Evolutionary conservation across 805 yeast species (phyloP).

Genomic region (Komagataella populi): DNA sequence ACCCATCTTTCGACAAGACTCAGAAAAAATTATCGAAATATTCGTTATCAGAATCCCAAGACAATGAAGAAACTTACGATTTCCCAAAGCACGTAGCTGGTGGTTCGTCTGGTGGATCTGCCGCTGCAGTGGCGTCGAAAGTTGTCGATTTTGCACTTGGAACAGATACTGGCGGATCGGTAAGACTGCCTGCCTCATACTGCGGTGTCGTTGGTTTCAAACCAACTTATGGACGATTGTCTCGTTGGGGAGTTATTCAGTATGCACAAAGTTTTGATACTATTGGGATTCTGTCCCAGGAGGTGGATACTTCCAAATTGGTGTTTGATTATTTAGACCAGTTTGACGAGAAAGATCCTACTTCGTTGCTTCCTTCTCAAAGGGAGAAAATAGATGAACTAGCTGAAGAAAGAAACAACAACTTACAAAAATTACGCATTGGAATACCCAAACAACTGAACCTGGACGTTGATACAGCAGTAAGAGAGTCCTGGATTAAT

Average conservation of each 20-base stretch:
- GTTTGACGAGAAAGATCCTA: conserved; percentile 69
- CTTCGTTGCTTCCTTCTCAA: conserved; percentile 29
- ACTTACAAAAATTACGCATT: conserved; percentile 24
- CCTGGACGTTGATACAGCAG: conserved; percentile 36
- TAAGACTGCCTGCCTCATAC: conserved; percentile 83
- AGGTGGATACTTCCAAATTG: conserved; percentile 24
- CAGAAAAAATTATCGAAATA: conserved; percentile 6
- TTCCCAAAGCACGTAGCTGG: conserved; percentile 40
- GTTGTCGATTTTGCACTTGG: conserved; percentile 71
- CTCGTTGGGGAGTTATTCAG: conserved; percentile 84
- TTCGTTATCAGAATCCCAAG: conserved; percentile 4
- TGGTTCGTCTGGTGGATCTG: conserved; percentile 95
- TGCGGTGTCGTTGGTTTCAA: conserved; percentile 80
- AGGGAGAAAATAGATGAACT: conserved; percentile 18
- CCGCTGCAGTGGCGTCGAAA: conserved; percentile 75
- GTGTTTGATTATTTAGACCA: conserved; percentile 46
- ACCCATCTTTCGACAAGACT: conserved; percentile 24
- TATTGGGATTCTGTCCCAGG: conserved; percentile 65
- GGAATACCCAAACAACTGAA: conserved; percentile 68
- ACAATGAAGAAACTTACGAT: conserved; percentile 8
- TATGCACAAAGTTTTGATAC: conserved; percentile 94
- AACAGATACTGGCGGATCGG: conserved; percentile 96
- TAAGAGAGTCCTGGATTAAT: conserved; percentile 31
- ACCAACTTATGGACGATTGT: conserved; percentile 85
- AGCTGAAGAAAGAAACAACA: conserved; percentile 3